phyloP scores from a whole-genome alignment of 2,329 filamentous ascomycete genomes.

The Paracorniculantispora psalliotae region DNA sequence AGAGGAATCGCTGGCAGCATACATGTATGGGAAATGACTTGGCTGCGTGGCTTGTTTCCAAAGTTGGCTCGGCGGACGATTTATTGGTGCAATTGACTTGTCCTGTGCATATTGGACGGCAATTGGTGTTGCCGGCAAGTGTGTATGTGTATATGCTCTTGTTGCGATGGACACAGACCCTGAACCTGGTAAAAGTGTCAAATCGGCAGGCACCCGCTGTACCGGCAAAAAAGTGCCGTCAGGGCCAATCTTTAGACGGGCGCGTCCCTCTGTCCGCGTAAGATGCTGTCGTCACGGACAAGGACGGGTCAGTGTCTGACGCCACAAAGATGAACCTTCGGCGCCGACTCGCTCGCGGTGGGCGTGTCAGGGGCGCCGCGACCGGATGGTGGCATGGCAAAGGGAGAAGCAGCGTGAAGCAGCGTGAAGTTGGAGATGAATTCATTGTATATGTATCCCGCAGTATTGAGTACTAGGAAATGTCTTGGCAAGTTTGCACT shows the following conservation, averaged over 20 bases:
- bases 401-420: background rate
- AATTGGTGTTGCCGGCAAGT: no score
- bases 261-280: background rate
- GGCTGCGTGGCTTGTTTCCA: background rate
- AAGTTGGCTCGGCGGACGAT: no score
- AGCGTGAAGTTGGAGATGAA: background rate
- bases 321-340: constrained; percentile 6
- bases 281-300: constrained; percentile 10
- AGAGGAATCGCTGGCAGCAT: background rate
- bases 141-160: background rate
- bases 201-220: background rate
- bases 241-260: background rate
- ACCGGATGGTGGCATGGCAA: background rate
- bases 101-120: background rate
- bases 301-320: background rate
- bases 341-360: background rate
- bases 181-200: no score
- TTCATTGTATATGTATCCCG: background rate
- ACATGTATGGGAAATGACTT: background rate
- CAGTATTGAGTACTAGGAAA: background rate
- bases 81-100: no score
- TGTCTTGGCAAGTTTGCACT: constrained; percentile 8
- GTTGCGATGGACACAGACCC: no score
- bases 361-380: background rate
- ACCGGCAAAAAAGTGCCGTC: constrained; percentile 9